phyloP scores from a whole-genome alignment of 371 early-diverging fungal species.

The Haplosporangium sp. region DNA sequence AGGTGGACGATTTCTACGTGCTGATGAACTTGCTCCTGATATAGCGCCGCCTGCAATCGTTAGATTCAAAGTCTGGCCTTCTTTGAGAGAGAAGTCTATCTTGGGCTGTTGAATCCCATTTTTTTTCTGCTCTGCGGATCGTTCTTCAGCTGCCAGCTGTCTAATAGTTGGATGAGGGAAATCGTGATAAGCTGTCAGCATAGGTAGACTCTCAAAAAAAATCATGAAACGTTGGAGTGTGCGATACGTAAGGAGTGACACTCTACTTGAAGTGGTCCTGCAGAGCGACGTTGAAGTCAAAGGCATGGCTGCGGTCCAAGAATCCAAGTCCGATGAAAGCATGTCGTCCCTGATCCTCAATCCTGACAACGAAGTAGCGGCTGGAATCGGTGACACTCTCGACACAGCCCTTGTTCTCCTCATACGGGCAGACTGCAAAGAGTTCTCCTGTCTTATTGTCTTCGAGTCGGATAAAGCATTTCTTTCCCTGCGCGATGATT shows the following conservation, averaged over 20 bases:
- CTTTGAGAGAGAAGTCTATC: constrained; percentile 86
- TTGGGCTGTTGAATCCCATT: constrained; percentile 63
- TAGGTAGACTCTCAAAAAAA: background rate
- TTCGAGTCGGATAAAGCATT: constrained; percentile 83
- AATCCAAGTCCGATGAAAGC: constrained; percentile 94
- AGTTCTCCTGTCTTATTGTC: constrained; percentile 84
- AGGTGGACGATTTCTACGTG: constrained; percentile 40
- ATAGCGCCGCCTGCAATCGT: constrained; percentile 64
- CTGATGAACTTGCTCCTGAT: constrained; percentile 20
- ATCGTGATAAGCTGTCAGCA: too few relatives aligned
- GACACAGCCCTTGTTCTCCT: constrained; percentile 75
- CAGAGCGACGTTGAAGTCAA: constrained; percentile 93
- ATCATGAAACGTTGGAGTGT: too few relatives aligned
- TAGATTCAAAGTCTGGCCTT: constrained; percentile 87
- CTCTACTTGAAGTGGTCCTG: constrained; percentile 76
- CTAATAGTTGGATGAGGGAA: constrained; percentile 44
- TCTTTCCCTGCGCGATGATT: constrained; percentile 75
- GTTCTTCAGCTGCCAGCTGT: constrained; percentile 69
- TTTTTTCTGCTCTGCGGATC: constrained; percentile 60
- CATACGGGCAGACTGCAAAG: constrained; percentile 88
- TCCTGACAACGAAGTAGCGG: constrained; percentile 92
- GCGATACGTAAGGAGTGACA: background rate
- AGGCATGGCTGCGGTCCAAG: constrained; percentile 86
- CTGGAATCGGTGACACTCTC: constrained; percentile 92
- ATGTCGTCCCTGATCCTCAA: constrained; percentile 86